Evolutionary conservation across 495 filamentous ascomycete genomes (phyloP), one percentile per base, ranked within the genome.

Genomic region (Neohortaea acidophila): DNA sequence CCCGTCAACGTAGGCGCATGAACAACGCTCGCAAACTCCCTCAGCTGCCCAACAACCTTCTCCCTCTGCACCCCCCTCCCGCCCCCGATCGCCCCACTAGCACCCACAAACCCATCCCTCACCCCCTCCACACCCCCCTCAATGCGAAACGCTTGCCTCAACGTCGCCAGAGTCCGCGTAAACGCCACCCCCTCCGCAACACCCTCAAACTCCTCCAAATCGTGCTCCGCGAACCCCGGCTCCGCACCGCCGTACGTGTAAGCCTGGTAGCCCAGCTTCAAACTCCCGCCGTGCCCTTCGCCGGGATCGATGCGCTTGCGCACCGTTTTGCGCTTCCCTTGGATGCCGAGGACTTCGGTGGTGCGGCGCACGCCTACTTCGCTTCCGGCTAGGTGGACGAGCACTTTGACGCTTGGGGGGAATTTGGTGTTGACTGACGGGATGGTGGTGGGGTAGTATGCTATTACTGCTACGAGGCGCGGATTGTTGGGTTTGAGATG

Each of bases 1-100:
- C 83, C 84, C 20, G 77, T 83, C 48, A 81, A 46, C 0, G 69
- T 72, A 0, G 70, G 68, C 0, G 59, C 60, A 39, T 68, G 62
- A 14, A 76, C 75, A 11, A 75, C 70, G 9, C 66, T 61, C 0
- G 74, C 38, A 7, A 20, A 18, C 7, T 33, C 32, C 26, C 17
- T 49, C 61, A 52, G 52, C 71, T 69, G 54, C 41, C 73, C 66
- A 11, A 70, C 40, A 48, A 77, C 70, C 26, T 72, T 59, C 34
- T 81, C 75, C 60, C 69, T 65, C 2, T 66, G 57, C 13, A 48
- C 58, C 42, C 79, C 75, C 18, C 75, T 41, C 4, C 15, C 37
- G 24, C 12, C 17, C 14, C 27, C 18, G 9, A 8, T 12, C 2
- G 14, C 19, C 36, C 23, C 26, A 26, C 49, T 55, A 71, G 69